Base-by-base conservation (phyloP, 768 basidiomycete species). In the Leccinum arenicola region DNA sequence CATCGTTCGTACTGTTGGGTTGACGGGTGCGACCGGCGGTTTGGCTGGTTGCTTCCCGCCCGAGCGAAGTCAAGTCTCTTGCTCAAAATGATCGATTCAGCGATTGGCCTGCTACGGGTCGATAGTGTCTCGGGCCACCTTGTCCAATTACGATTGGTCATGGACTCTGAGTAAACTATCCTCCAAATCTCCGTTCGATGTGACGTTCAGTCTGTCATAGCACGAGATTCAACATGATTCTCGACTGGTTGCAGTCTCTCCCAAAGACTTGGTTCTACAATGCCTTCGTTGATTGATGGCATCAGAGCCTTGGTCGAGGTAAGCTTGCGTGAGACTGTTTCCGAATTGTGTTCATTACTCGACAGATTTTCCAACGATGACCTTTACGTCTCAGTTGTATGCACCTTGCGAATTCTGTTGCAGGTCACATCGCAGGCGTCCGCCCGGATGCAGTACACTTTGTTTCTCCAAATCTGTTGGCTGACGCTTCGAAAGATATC, bases 341-440 rank as follows among this genome's bases (percentile, higher is more conserved):
- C 35, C 11, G 25, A 35, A 29, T 6, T 54, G 9, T 27, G 49
- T 38, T 61, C 49, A 62, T 48, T n/a, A 36, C 25, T 59, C 33
- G 36, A 56, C 54, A 73, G 72, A 75, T 31, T 73, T 73, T 56
- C 74, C 72, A 4, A 71, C 78, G 8, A 69, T 72, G 35, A 74
- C 76, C n/a, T 84, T 85, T 63, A 62, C 84, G 21, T 78, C 81
- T 27, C 80, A 83, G 47, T 66, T 84, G 4, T 77, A 78, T 58
- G 73, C 25, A 75, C 29, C 71, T 84, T 25, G 73, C 71, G 9
- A 73, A 75, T 61, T 70, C 70, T 19, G 70, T 76, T 19, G 62
- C 67, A 11, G 70, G 71, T 50, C 61, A 61, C 21, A 7, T 53
- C 10, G 51, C 65, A n/a, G 50, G 58, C 10, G 50, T 62, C 12